Evolutionary conservation across 495 filamentous ascomycete genomes (phyloP).

Genomic region (Penicillium cinerascens): DNA sequence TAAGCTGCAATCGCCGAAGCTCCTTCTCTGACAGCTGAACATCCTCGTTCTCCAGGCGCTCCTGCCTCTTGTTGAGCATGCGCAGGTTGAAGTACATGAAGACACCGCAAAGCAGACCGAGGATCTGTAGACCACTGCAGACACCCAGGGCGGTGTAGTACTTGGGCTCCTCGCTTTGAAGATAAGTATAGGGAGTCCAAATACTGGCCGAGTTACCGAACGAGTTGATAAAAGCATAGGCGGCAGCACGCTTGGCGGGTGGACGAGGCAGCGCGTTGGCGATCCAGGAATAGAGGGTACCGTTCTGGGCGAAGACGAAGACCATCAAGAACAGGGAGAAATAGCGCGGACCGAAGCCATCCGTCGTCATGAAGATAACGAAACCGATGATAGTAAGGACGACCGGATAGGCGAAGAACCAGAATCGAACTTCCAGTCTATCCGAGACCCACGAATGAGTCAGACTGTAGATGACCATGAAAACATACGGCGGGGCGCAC

Average conservation of each 20-base stretch:
- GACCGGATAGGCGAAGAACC: slow-evolving; percentile 51
- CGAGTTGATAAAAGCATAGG: slow-evolving; percentile 54
- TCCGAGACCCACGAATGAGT: slow-evolving; percentile 46
- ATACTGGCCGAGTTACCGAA: slow-evolving; percentile 52
- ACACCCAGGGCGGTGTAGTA: slow-evolving; percentile 46
- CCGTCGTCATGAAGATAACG: slow-evolving; percentile 49
- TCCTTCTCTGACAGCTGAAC: slow-evolving; percentile 40
- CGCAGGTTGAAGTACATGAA: slow-evolving; percentile 44
- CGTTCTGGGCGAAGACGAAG: slow-evolving; percentile 52
- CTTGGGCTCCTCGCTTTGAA: slow-evolving; percentile 30
- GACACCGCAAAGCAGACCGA: slow-evolving; percentile 35
- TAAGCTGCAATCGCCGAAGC: slow-evolving; percentile 37
- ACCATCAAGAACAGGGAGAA: slow-evolving; percentile 54
- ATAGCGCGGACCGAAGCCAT: slow-evolving; percentile 47
- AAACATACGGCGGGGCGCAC: slow-evolving; percentile 52
- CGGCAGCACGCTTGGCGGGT: slow-evolving; percentile 52
- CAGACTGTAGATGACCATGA: slow-evolving; percentile 51
- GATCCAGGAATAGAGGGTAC: slow-evolving; percentile 54
- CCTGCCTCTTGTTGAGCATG: slow-evolving; percentile 43
- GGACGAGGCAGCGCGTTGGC: slow-evolving; percentile 50
- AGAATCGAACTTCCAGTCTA: slow-evolving; percentile 43
- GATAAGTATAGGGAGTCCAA: slow-evolving; percentile 55
- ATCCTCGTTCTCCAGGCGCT: slow-evolving; percentile 43
- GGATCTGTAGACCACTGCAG: slow-evolving; percentile 43
- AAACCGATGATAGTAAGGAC: slow-evolving; percentile 49